Percentiles rank a stretch among this genome's conserved stretches.
Evolutionary conservation across 1,284 basidiomycete species (phyloP).

Genomic region (Termitomyces sp.): DNA sequence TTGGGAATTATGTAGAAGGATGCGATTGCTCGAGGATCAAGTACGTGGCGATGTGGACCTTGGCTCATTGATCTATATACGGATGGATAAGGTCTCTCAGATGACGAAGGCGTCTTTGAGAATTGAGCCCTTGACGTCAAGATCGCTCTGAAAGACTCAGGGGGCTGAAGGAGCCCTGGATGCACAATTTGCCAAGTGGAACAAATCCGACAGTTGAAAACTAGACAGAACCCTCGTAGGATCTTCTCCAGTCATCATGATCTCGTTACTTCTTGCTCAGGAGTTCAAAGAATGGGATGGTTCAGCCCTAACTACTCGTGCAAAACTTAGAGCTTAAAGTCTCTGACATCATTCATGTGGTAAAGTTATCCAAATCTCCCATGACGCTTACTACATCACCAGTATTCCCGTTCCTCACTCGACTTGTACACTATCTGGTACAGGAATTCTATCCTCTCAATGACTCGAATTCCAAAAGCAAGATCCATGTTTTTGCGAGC

Average conservation of each 20-base stretch:
- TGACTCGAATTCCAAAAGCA: not conserved
- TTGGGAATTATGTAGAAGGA: too few relatives aligned
- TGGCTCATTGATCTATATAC: slow-evolving; percentile 24
- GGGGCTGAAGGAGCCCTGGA: slow-evolving; percentile 17
- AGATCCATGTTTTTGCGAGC: not conserved
- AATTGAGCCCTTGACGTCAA: slow-evolving; percentile 18
- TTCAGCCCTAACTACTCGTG: not conserved
- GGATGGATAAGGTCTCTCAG: slow-evolving; percentile 21
- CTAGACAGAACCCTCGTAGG: not conserved
- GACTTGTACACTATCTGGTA: not conserved
- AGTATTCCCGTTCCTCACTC: too few relatives aligned
- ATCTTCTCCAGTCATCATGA: not conserved
- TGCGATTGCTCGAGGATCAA: slow-evolving; percentile 19
- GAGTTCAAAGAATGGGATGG: not conserved
- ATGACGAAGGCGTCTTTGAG: slow-evolving; percentile 21
- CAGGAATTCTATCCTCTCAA: not conserved
- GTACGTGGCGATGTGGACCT: slow-evolving; percentile 21
- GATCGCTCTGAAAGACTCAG: slow-evolving; percentile 17
- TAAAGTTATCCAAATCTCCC: too few relatives aligned
- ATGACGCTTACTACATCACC: too few relatives aligned
- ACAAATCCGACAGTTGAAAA: not conserved
- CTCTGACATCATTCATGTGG: too few relatives aligned
- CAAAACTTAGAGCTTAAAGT: too few relatives aligned
- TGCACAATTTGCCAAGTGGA: slow-evolving; percentile 16
- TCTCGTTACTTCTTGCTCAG: not conserved